A percentile compares a stretch with the other conserved stretches of the same genome.
phyloP scores from a whole-genome alignment of 108 stramenopile species.

The Cylindrotheca fusiformis region DNA sequence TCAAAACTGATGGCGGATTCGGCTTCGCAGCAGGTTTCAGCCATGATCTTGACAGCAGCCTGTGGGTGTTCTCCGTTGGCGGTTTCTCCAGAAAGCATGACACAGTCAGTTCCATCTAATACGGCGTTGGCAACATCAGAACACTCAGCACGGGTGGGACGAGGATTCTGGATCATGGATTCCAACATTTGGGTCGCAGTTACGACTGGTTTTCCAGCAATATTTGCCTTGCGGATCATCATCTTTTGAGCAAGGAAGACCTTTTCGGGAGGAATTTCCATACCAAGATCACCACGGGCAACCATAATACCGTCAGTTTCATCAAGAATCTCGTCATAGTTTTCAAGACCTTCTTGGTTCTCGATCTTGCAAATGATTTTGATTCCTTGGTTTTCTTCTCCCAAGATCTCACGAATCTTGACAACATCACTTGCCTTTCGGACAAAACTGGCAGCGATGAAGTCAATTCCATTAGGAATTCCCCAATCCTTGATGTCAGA shows the following conservation, averaged over 20 bases:
- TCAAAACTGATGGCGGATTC: conserved; percentile 78
- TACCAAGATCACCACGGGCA: conserved; percentile 97
- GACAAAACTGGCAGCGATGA: conserved; percentile 99
- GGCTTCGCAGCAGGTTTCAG: conserved; percentile 90
- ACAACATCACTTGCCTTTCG: conserved; percentile 90
- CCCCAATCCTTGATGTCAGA: conserved; percentile 88
- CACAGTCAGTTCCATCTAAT: conserved; percentile 96
- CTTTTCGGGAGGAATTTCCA: conserved; percentile 98
- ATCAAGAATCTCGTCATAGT: conserved; percentile 87
- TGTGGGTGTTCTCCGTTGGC: conserved; percentile 48
- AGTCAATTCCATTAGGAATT: conserved; percentile 89
- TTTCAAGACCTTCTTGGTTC: conserved; percentile 97
- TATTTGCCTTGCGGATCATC: conserved; percentile 96
- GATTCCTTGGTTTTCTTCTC: conserved; percentile 86
- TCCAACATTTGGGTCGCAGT: conserved; percentile 99
- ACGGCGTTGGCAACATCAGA: conserved; percentile 99
- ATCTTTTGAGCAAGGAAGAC: conserved; percentile 96
- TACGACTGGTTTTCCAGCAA: conserved; percentile 95
- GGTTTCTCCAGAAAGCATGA: conserved; percentile 80
- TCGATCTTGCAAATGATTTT: conserved; percentile 99
- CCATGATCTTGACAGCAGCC: conserved; percentile 93
- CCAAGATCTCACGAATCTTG: conserved; percentile 77
- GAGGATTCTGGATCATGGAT: conserved; percentile 96
- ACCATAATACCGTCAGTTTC: conserved; percentile 99
- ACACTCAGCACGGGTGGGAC: conserved; percentile 99